These are phyloP conservation scores for Capsella bursapastoris DNA, from an alignment of 345 rosid genomes.

Conservation along the genomic window DNA sequence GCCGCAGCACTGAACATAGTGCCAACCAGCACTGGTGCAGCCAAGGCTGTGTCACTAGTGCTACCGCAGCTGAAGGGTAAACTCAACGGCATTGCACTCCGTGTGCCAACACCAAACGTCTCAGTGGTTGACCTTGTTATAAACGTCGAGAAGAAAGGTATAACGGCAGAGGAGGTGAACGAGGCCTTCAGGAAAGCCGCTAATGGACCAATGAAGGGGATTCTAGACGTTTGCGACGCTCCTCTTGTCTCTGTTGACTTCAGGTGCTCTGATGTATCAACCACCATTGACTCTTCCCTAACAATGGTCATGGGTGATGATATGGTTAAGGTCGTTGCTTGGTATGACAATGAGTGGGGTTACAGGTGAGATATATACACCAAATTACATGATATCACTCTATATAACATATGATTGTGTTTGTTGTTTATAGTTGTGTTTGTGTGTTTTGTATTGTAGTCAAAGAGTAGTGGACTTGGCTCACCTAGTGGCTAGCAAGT, in stretches of 20 bases:
- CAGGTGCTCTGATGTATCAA: conserved; percentile 88
- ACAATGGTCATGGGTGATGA: conserved; percentile 99
- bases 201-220: conserved; percentile 79
- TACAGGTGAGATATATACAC: conserved; percentile 60
- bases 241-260: conserved; percentile 96
- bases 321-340: conserved; percentile 96
- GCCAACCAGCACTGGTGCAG: conserved; percentile 98
- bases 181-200: conserved; percentile 94
- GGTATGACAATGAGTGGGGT: conserved; percentile 99
- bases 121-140: conserved; percentile 94
- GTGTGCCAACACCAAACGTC: conserved; percentile 98
- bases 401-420: no score
- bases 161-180: conserved; percentile 86
- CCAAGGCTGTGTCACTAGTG: conserved; percentile 95
- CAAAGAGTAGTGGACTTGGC: conserved; percentile 99
- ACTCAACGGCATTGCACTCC: conserved; percentile 96
- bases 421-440: no score
- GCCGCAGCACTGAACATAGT: conserved; percentile 97
- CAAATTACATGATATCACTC: no score
- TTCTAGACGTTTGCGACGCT: conserved; percentile 79
- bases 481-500: conserved; percentile 79
- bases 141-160: conserved; percentile 84
- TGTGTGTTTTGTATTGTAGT: conserved; percentile 45
- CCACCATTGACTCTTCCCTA: conserved; percentile 90
- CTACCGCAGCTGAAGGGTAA: conserved; percentile 97